These are phyloP conservation scores for Setaria italica DNA, from an alignment of 202 grass and related monocot genomes.

Conservation along the genomic window DNA sequence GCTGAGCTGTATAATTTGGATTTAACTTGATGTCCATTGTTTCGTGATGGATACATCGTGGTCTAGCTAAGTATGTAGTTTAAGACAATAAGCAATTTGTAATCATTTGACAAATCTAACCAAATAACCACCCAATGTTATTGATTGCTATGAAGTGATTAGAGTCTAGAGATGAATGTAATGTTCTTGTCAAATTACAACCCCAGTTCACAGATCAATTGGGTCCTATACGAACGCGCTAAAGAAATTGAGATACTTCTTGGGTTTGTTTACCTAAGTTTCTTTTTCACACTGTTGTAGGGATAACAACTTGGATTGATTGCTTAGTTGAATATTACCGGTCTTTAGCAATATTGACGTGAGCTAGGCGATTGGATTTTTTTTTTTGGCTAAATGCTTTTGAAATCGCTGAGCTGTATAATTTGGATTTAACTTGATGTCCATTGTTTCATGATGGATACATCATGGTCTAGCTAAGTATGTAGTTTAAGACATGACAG, in stretches of 20 bases:
- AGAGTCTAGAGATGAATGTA: slow-evolving; percentile 21
- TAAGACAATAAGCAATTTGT: not conserved
- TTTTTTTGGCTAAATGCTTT: not conserved
- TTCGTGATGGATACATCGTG: not conserved
- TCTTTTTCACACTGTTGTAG: slow-evolving; percentile 20
- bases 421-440: not conserved
- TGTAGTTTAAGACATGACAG: slow-evolving; percentile 7
- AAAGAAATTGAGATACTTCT: not conserved
- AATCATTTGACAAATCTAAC: not conserved
- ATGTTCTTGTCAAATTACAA: slow-evolving; percentile 28
- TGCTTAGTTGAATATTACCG: not conserved
- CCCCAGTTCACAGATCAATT: not conserved
- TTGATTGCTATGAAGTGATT: not conserved
- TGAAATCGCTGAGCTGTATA: not conserved
- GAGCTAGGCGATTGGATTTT: not conserved
- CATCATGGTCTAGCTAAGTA: not conserved
- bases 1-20: not conserved
- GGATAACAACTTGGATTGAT: slow-evolving; percentile 33
- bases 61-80: slow-evolving; percentile 7
- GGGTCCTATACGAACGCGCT: not conserved
- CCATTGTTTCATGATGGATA: not conserved
- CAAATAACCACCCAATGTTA: not conserved
- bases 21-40: not conserved
- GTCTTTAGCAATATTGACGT: not conserved
- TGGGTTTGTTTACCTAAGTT: not conserved